Evolutionary conservation across 768 basidiomycete species (phyloP), one percentile per base, ranked within the genome.

Genomic region (Arthromyces matolae): DNA sequence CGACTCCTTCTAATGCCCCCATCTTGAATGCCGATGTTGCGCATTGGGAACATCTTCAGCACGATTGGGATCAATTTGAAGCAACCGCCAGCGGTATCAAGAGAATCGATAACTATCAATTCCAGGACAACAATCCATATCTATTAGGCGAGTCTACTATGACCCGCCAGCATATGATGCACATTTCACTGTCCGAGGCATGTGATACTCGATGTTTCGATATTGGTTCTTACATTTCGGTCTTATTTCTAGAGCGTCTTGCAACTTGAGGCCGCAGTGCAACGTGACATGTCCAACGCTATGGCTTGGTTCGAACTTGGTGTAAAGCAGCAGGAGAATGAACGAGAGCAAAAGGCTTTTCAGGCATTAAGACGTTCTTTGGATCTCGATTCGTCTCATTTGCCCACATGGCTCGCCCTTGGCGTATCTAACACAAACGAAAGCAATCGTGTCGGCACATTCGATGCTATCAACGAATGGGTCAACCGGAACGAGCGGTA

Each of bases 261-360:
- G 24, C 86, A 93, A 63, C 73, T 92, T 10, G 95, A 99, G 69
- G 95, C 95, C 6, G 77, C 77, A 20, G 93, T 95, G 12, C 90
- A 95, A 60, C 78, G 76, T 32, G 79, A 93, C 57, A 82, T 85
- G 51, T 69, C 63, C 8, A 78, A 88, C 56, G 82, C 88, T 4
- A 55, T 67, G 28, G 86, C 84, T 8, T 99, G 96, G 96, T 94
- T 80, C 61, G 80, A 87, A 55, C 83, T 98, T 41, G 96, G 96
- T 20, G 84, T 99, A 40, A 93, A 90, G 66, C 96, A 98, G 61
- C 96, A 99, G 65, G 94, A 96, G 67, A 96, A 94, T 63, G 96
- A 99, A 65, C 83, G 94, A 13, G 96, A 99, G 68, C 76, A 78
- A 7, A 85, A 91, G 57, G 96, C 96, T 4, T 78, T 98, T 33